Evolutionary conservation across 257 asterid species (phyloP).

Genomic region (Linaria vulgaris): DNA sequence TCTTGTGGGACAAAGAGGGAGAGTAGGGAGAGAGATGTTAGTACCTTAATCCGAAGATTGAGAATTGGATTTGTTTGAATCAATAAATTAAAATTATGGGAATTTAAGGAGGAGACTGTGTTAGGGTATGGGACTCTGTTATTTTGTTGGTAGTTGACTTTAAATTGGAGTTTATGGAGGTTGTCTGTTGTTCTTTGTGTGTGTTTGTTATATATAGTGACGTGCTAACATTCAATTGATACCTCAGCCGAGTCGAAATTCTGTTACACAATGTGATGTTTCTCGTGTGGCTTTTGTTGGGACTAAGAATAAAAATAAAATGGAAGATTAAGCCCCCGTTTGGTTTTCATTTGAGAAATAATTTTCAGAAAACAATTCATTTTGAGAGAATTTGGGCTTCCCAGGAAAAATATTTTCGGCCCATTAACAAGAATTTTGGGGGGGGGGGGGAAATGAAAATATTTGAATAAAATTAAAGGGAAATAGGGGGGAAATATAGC

Average conservation of each 20-base stretch:
- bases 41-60: conserved; percentile 24
- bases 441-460: no score
- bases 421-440: no score
- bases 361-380: no score
- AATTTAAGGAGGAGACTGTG: neutral
- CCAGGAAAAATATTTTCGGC: no score
- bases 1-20: neutral
- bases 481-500: no score
- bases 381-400: no score
- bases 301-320: no score
- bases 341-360: no score
- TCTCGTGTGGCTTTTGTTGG: no score
- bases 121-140: neutral
- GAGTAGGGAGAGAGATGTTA: neutral
- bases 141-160: conserved; percentile 10
- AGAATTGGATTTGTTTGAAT: conserved; percentile 19
- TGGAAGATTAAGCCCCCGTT: no score
- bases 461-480: no score
- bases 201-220: conserved; percentile 23
- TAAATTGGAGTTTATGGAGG: conserved; percentile 11
- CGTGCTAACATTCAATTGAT: neutral
- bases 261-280: neutral
- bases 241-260: conserved; percentile 4
- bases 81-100: neutral
- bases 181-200: neutral